These are phyloP conservation scores for Sclerotinia subarctica DNA, from an alignment of 2,329 filamentous ascomycete genomes.

Conservation along the genomic window DNA sequence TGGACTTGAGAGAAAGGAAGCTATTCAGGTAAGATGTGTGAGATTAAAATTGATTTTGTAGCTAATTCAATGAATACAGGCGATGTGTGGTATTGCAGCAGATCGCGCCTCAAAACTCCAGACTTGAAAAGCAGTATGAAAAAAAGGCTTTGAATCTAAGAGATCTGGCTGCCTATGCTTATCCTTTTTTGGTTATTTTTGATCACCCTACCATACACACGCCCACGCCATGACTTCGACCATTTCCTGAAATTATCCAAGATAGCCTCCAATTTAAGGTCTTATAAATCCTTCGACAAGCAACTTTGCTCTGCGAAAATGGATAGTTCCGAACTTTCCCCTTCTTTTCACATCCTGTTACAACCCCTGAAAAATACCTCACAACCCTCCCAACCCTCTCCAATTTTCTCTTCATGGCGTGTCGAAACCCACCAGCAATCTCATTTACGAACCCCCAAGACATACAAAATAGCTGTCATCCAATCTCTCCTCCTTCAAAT, in stretches of 20 bases:
- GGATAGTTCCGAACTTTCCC: slow-evolving; percentile 18
- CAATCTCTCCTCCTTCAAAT: slow-evolving; percentile 33
- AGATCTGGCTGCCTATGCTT: background rate
- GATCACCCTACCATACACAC: slow-evolving; percentile 19
- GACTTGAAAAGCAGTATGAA: slow-evolving; percentile 9
- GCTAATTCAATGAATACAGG: slow-evolving; percentile 40
- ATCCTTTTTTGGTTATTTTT: background rate
- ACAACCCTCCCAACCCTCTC: too few relatives aligned
- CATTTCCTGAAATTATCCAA: slow-evolving; percentile 19
- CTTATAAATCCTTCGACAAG: background rate
- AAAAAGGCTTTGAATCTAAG: background rate
- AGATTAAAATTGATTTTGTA: slow-evolving; percentile 3
- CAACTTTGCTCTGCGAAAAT: background rate
- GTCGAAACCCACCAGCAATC: background rate
- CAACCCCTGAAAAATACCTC: too few relatives aligned
- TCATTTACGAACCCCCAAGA: slow-evolving; percentile 34
- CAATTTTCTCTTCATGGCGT: background rate
- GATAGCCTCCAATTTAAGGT: slow-evolving; percentile 25
- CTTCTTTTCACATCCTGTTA: background rate
- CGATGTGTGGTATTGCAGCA: slow-evolving; percentile 87
- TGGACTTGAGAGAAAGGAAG: slow-evolving; percentile 65
- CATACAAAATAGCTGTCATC: slow-evolving; percentile 33
- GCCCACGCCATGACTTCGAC: background rate
- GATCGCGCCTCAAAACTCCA: slow-evolving; percentile 66
- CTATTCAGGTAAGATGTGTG: slow-evolving; percentile 59